Base-by-base conservation (phyloP, 192 early-diverging fungal genomes). In the Coemansia sp. region DNA sequence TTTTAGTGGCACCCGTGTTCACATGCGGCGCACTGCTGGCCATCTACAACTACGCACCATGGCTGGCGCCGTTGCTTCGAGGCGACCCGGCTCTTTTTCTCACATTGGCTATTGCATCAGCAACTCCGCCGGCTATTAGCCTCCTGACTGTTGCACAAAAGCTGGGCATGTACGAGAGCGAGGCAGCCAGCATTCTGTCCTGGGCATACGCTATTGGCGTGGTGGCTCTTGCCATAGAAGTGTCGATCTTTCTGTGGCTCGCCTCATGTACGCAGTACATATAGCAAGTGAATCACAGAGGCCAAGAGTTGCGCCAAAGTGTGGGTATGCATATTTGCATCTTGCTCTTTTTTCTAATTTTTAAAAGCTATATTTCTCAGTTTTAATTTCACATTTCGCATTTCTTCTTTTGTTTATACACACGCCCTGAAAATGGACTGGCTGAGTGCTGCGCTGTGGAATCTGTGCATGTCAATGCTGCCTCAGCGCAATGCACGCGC, bases 101-200 rank as follows among this genome's bases (percentile, higher is more conserved):
- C 35, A 79, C 83, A 23, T 71, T 90, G 71, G 71, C 89, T 3
- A 71, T 91, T 16, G 59, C 89, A 9, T 84, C 83, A 1, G 83
- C 84, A 6, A 84, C 84, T 28, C 90, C 90, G 1, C 86, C 90
- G 1, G 90, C 90, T 1, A 77, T 89, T 63, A 90, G 87, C 36
- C 80, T 90, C 39, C 76, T 86, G 8, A 87, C 88, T 28, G 83
- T 90, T n/a, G 84, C 85, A 42, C 86, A 88, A 59, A 83, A 84
- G 40, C 74, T 86, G 55, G 86, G 84, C 1, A 70, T 85, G 66
- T 91, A 85, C 66, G 87, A 91, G 66, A 70, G 76, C n/a, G 85
- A 88, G 63, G 84, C 88, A 70, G 83, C 86, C 6, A 76, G 63
- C 5, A 76, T 91, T 6, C 63, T 91, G 33, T 87, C 88, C 60